Evolutionary conservation across 257 asterid species (phyloP).

Genomic region (Forsythia viridissima): DNA sequence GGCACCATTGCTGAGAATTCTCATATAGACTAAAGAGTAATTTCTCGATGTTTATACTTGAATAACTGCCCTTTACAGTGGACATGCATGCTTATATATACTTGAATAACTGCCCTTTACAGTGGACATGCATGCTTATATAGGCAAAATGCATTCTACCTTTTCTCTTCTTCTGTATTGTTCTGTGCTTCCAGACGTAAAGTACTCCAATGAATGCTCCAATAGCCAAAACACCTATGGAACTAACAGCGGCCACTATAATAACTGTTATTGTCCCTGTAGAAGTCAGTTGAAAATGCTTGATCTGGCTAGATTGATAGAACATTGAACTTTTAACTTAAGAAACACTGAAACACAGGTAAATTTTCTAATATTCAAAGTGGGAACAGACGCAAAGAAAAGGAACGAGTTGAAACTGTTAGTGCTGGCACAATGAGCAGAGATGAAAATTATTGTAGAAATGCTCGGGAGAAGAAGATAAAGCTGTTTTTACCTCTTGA

Average conservation of each 20-base stretch:
- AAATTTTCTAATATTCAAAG: no score
- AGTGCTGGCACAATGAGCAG: no score
- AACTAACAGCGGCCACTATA: conserved; percentile 49
- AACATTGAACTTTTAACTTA: background rate
- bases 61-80: no score
- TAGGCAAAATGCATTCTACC: conserved; percentile 37
- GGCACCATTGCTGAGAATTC: background rate
- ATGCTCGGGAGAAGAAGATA: background rate
- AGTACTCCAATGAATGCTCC: conserved; percentile 44
- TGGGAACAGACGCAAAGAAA: background rate
- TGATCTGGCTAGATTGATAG: background rate
- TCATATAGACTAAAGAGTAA: background rate
- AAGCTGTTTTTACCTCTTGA: conserved; percentile 52
- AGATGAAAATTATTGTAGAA: background rate
- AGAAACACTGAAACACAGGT: no score
- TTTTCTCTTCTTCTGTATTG: conserved; percentile 68
- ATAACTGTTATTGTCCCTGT: conserved; percentile 56
- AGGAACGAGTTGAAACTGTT: background rate
- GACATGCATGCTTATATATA: background rate
- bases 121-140: background rate
- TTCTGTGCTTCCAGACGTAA: conserved; percentile 56
- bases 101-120: no score
- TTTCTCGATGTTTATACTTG: background rate
- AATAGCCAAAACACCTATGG: conserved; percentile 48
- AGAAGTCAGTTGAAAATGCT: conserved; percentile 12